phyloP scores from a whole-genome alignment of 768 basidiomycete species.

The Termitomyces sp. region DNA sequence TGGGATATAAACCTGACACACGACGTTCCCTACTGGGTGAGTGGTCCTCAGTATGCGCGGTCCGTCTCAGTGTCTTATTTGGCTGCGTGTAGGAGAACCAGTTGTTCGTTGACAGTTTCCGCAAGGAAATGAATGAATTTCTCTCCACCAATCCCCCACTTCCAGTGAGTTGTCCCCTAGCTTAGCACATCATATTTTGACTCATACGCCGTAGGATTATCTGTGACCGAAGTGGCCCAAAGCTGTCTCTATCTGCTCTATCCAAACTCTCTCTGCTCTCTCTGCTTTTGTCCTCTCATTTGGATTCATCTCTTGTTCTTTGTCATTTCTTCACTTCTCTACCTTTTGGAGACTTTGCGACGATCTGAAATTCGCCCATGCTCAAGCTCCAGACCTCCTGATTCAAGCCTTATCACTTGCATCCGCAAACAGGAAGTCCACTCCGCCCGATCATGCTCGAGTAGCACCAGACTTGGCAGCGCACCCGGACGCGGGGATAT shows the following conservation, averaged over 20 bases:
- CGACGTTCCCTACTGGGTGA: not conserved
- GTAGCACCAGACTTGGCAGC: conserved; percentile 1
- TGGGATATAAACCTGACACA: not conserved
- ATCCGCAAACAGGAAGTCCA: not conserved
- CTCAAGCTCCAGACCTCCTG: not conserved
- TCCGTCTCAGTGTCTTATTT: not conserved
- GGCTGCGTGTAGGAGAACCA: not conserved
- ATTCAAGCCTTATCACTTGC: not conserved
- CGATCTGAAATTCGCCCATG: not conserved
- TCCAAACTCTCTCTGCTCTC: not conserved
- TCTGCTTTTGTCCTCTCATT: not conserved
- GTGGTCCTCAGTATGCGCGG: not conserved
- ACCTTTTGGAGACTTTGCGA: not conserved
- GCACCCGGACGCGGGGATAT: conserved; percentile 2
- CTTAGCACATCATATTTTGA: not conserved
- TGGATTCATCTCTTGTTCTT: not conserved
- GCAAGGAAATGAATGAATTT: not conserved
- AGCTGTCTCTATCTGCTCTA: not conserved
- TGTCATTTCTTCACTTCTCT: no score
- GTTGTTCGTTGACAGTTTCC: not conserved
- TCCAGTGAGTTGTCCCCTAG: not conserved
- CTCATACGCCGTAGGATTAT: not conserved
- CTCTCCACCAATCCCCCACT: not conserved
- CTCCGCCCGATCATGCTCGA: not conserved
- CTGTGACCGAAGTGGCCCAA: not conserved